A percentile compares a stretch with the other conserved stretches of the same genome.
Evolutionary conservation across 495 filamentous ascomycete species (phyloP).

Genomic region (Penicillium atrosanguineum): DNA sequence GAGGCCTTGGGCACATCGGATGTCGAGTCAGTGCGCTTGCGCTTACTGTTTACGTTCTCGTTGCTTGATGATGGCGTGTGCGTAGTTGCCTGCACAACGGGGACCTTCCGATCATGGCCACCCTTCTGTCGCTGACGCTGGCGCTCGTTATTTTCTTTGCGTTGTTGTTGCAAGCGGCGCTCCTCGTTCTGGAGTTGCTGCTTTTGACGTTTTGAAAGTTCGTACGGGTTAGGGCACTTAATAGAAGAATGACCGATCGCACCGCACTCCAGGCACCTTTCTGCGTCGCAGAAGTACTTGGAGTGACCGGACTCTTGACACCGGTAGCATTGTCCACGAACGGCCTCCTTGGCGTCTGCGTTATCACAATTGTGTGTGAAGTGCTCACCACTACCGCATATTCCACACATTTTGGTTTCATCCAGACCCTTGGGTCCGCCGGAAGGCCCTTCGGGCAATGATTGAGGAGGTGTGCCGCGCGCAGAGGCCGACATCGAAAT

Average conservation of each 20-base stretch:
- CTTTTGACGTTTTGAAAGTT: conserved; percentile 37
- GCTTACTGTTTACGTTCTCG: conserved; percentile 33
- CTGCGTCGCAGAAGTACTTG: conserved; percentile 34
- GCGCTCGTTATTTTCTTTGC: conserved; percentile 35
- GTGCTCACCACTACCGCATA: conserved; percentile 49
- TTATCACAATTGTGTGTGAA: conserved; percentile 50
- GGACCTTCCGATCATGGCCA: conserved; percentile 47
- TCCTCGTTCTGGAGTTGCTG: conserved; percentile 33
- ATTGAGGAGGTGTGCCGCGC: conserved; percentile 23
- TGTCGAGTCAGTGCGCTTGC: conserved; percentile 41
- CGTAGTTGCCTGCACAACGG: conserved; percentile 37
- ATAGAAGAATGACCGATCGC: conserved; percentile 38
- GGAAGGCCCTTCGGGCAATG: conserved; percentile 37
- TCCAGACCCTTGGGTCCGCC: conserved; percentile 48
- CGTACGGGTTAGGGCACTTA: conserved; percentile 31
- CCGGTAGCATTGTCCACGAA: conserved; percentile 41
- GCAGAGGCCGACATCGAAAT: conserved; percentile 27
- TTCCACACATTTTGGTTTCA: conserved; percentile 37
- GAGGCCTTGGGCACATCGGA: conserved; percentile 25
- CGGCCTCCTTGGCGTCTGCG: conserved; percentile 33
- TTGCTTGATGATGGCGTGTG: conserved; percentile 9
- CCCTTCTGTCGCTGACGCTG: conserved; percentile 43
- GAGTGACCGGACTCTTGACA: conserved; percentile 44
- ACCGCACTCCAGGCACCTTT: conserved; percentile 48
- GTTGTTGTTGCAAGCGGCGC: conserved; percentile 24